These are phyloP conservation scores for Brassica balearica DNA, from an alignment of 441 rosid genomes.

Conservation along the genomic window DNA sequence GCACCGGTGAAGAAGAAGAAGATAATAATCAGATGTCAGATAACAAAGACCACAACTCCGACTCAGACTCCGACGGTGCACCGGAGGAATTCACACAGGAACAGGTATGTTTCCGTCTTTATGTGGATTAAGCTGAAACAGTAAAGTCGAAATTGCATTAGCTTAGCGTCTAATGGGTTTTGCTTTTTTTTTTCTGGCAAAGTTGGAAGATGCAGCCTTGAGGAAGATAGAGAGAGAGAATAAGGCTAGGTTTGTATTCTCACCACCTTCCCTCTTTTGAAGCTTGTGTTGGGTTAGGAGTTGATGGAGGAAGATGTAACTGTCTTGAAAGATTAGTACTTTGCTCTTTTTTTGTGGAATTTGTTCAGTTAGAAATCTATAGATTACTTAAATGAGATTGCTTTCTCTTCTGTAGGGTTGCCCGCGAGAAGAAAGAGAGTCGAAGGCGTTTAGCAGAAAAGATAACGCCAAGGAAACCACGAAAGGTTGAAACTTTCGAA, in stretches of 20 bases:
- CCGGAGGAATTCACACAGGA: constrained; percentile 86
- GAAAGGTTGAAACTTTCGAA: constrained; percentile 36
- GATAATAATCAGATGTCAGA: constrained; percentile 45
- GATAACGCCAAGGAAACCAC: constrained; percentile 55
- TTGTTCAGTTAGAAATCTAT: background rate
- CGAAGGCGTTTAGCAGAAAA: constrained; percentile 68
- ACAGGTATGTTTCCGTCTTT: constrained; percentile 55
- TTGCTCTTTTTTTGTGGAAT: background rate
- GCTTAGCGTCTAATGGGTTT: constrained; percentile 2
- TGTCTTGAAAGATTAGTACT: background rate
- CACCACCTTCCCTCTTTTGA: background rate
- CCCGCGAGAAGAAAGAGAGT: constrained; percentile 78
- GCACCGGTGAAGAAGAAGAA: constrained; percentile 17
- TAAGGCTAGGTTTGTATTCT: constrained; percentile 58
- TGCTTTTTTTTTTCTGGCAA: constrained; percentile 52
- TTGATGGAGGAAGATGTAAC: background rate
- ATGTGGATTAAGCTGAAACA: constrained; percentile 2
- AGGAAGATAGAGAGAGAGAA: constrained; percentile 67
- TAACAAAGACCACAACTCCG: constrained; percentile 60
- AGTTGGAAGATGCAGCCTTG: constrained; percentile 63
- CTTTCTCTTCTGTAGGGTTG: constrained; percentile 46
- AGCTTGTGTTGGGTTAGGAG: constrained; percentile 18
- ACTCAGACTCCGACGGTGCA: constrained; percentile 59
- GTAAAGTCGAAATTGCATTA: background rate
- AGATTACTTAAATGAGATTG: constrained; percentile 3